Conservation (phyloP, 257 asterid genomes). For the Primulina eburnea region DNA sequence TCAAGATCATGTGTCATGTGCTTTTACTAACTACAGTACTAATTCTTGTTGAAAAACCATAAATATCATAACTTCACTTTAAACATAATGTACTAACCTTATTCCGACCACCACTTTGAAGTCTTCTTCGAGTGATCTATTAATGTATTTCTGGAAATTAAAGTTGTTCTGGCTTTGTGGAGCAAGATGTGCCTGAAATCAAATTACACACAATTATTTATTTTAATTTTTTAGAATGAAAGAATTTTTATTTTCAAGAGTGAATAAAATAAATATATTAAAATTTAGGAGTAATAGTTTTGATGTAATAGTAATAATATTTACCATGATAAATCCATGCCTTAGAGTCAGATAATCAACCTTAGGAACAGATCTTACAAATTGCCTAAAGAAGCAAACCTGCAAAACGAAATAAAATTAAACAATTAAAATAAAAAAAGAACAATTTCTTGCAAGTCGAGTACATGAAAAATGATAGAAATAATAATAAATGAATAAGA, state of each 20-base stretch:
- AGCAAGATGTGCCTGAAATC: constrained; percentile 78
- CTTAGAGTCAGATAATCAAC: constrained; percentile 85
- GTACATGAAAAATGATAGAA: too few relatives aligned
- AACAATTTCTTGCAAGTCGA: too few relatives aligned
- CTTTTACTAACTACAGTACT: too few relatives aligned
- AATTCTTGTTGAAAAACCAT: too few relatives aligned
- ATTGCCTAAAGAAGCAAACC: constrained; percentile 91
- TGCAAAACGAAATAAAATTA: constrained; percentile 19
- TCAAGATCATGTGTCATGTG: too few relatives aligned
- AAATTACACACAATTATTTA: too few relatives aligned
- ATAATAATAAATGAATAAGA: too few relatives aligned
- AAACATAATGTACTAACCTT: constrained; percentile 41
- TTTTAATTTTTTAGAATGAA: too few relatives aligned
- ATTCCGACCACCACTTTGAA: constrained; percentile 96
- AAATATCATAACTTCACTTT: too few relatives aligned
- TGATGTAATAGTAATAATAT: neutral
- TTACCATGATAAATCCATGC: constrained; percentile 90
- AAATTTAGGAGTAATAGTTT: neutral
- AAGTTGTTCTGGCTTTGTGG: constrained; percentile 72
- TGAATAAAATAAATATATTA: neutral
- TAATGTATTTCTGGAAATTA: constrained; percentile 77
- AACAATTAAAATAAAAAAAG: neutral
- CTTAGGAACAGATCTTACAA: constrained; percentile 80
- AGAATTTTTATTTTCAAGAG: neutral
- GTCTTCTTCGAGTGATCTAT: constrained; percentile 88